A percentile compares a stretch with the other conserved stretches of the same genome.
phyloP scores from a whole-genome alignment of 257 asterid genomes.

The Jaltomata sinuosa region DNA sequence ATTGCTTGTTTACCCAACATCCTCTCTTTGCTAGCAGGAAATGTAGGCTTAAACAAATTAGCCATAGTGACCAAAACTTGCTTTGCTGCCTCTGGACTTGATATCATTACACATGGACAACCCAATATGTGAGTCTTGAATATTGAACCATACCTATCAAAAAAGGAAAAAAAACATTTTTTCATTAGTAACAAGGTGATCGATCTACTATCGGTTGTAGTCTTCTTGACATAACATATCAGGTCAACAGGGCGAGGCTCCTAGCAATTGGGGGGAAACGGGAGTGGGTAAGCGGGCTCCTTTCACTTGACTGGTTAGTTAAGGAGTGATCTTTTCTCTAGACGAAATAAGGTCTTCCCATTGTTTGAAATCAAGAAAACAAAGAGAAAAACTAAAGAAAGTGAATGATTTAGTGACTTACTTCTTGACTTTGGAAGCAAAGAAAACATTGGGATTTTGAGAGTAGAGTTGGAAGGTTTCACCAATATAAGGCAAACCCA shows the following conservation, averaged over 20 bases:
- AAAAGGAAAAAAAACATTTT: not conserved
- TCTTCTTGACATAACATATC: too few relatives aligned
- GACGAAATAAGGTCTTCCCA: too few relatives aligned
- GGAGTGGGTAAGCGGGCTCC: too few relatives aligned
- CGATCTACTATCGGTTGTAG: too few relatives aligned
- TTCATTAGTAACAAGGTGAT: not conserved
- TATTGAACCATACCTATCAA: constrained; percentile 28
- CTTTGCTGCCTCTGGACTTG: constrained; percentile 33
- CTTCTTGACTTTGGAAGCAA: constrained; percentile 28
- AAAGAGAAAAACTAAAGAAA: not conserved
- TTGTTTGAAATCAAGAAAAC: not conserved
- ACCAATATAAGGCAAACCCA: constrained; percentile 38
- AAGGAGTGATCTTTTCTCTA: too few relatives aligned
- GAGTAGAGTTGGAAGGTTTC: constrained; percentile 32
- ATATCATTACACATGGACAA: constrained; percentile 37
- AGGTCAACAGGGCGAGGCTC: too few relatives aligned
- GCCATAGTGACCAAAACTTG: constrained; percentile 28
- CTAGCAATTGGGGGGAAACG: too few relatives aligned
- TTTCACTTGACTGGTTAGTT: too few relatives aligned
- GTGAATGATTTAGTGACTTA: not conserved
- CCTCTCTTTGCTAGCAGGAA: constrained; percentile 34
- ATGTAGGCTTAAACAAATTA: constrained; percentile 34
- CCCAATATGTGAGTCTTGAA: constrained; percentile 40
- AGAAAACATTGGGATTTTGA: constrained; percentile 31
- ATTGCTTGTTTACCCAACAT: constrained; percentile 39